Base-by-base conservation (phyloP, 306 rosid species). In the Acacia crassicarpa region DNA sequence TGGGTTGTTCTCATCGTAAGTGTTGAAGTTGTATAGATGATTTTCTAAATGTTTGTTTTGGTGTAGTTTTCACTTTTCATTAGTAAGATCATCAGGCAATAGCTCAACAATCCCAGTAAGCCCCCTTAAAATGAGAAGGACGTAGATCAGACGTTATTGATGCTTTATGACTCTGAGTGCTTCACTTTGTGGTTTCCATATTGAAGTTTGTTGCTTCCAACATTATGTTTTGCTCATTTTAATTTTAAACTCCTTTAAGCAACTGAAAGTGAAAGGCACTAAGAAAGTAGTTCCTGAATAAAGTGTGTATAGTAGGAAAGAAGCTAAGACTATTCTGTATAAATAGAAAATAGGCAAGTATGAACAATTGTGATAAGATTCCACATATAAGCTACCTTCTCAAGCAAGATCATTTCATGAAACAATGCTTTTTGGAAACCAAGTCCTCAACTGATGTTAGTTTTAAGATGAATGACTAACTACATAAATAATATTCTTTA, bases 1-100 rank as follows among this genome's bases (percentile, higher is more conserved):
- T 43, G 33, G 51, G 10, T 80, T 67, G 78, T 38, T 56, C 9
- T 71, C 77, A n/a, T 76, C 44, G 25, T 72, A 72, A 43, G 69
- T 25, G 74, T 78, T 61, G 32, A 68, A 30, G 56, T 45, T 43
- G 33, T 69, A 27, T 30, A 6, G 35, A 14, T 23, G 0, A 11
- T 12, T 27, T 62, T 13, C 20, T 27, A 5, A 62, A 62, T 27
- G 20, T 27, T 27, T 12, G 3, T 27, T 27, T 62, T 25, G 35
- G 67, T 27, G 8, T 62, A 15, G 69, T 30, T 63, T 27, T 27
- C 27, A 27, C n/a, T 27, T 27, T 27, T 63, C 32, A 30, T 30
- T 63, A 5, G 41, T 13, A 30, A 30, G 20, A 67, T 67, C 44
- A 40, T 40, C 25, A 19, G 25, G 15, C 40, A 30, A 27, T 19